Percentiles rank a stretch among this genome's conserved stretches.
phyloP scores from a whole-genome alignment of 768 basidiomycete genomes.

The Lactarius sp. region DNA sequence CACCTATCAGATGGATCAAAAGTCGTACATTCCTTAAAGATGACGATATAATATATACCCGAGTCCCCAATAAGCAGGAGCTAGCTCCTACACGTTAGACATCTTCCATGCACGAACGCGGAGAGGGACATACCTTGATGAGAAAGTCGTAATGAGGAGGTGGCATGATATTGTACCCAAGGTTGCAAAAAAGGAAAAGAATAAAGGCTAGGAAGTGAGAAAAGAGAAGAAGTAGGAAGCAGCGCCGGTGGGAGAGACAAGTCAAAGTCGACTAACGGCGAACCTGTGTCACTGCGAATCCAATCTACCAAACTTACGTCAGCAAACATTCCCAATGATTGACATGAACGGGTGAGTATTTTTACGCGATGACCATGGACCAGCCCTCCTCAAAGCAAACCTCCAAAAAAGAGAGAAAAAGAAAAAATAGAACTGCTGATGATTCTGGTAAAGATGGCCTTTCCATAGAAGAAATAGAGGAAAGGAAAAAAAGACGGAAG shows the following conservation, averaged over 20 bases:
- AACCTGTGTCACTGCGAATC: too few relatives aligned
- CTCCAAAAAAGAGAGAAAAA: slow-evolving; percentile 2
- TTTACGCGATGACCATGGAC: not conserved
- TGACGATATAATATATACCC: slow-evolving; percentile 41
- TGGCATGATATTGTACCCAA: slow-evolving; percentile 47
- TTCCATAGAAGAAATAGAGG: not conserved
- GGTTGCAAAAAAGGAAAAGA: not conserved
- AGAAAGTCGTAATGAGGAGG: slow-evolving; percentile 96
- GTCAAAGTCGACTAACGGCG: not conserved
- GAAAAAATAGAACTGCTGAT: not conserved
- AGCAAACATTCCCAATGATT: not conserved
- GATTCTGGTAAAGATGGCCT: too few relatives aligned
- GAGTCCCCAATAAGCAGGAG: slow-evolving; percentile 96
- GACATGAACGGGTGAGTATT: too few relatives aligned
- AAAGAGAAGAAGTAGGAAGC: not conserved
- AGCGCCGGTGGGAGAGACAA: not conserved
- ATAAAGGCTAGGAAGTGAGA: not conserved
- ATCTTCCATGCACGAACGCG: slow-evolving; percentile 6
- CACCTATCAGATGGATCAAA: slow-evolving; percentile 46
- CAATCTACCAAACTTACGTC: not conserved
- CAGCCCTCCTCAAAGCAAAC: not conserved
- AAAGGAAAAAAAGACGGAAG: not conserved
- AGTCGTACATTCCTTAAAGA: not conserved
- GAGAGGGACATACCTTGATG: slow-evolving; percentile 64
- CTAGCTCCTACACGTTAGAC: slow-evolving; percentile 37